These are phyloP conservation scores for Xylariaceae sp. DNA, from an alignment of 2,329 filamentous ascomycete species.

Conservation along the genomic window DNA sequence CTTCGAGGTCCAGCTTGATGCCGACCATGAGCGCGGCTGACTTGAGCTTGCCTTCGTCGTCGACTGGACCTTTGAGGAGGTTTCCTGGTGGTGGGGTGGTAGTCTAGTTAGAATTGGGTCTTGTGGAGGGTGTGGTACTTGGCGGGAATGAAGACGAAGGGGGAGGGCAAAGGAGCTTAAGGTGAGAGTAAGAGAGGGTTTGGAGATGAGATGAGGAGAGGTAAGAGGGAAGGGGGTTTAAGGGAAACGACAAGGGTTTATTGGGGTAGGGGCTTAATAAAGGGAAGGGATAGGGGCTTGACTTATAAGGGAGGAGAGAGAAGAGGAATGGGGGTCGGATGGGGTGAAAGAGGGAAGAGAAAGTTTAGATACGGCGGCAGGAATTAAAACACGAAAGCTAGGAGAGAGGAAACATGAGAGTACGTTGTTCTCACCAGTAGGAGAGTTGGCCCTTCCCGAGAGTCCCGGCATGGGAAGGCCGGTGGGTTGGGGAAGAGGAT, in stretches of 20 bases:
- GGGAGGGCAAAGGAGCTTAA: not conserved
- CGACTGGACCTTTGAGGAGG: conserved; percentile 56
- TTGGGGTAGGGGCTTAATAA: not conserved
- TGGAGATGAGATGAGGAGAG: not conserved
- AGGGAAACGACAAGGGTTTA: too few species aligned
- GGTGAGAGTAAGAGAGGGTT: too few species aligned
- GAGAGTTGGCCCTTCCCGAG: conserved; percentile 28
- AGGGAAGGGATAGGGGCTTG: not conserved
- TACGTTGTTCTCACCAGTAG: conserved; percentile 21
- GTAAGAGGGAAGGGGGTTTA: not conserved
- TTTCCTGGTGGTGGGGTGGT: conserved; percentile 38
- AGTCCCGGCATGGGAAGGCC: conserved; percentile 29
- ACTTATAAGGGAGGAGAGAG: not conserved
- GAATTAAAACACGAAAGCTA: too few species aligned
- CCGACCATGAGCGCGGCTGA: conserved; percentile 57
- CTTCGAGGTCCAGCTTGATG: conserved; percentile 62
- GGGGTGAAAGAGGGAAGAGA: not conserved
- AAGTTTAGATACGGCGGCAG: not conserved
- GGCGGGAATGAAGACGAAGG: not conserved
- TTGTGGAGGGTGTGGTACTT: not conserved
- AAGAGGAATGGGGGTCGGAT: not conserved
- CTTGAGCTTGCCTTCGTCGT: conserved; percentile 57
- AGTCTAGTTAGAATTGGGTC: not conserved
- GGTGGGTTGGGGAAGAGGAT: conserved; percentile 14
- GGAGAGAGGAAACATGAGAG: too few species aligned